Evolutionary conservation across 495 filamentous ascomycete species (phyloP).

Genomic region (Penicillium salamii): DNA sequence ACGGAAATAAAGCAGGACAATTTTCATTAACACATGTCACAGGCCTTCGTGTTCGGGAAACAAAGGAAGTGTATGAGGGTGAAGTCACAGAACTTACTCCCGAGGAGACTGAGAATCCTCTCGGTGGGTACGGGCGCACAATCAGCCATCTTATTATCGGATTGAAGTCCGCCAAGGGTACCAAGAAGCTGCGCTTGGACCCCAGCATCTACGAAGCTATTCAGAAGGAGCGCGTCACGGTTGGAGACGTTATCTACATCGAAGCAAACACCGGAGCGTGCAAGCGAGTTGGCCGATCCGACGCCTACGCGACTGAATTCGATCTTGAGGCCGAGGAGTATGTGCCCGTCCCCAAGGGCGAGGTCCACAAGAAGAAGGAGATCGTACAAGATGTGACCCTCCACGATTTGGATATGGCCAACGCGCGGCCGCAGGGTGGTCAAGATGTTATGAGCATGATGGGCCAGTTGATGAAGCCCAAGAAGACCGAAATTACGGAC

Average conservation of each 20-base stretch:
- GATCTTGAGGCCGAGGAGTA: conserved; percentile 98
- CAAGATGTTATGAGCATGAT: conserved; percentile 99
- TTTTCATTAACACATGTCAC: conserved; percentile 7
- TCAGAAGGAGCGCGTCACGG: conserved; percentile 93
- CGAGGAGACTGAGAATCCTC: conserved; percentile 96
- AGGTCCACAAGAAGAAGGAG: conserved; percentile 99
- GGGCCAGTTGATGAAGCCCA: conserved; percentile 98
- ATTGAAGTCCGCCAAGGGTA: conserved; percentile 85
- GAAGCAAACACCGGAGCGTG: conserved; percentile 97
- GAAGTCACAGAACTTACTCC: conserved; percentile 95
- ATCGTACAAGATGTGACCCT: conserved; percentile 98
- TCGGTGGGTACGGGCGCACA: conserved; percentile 91
- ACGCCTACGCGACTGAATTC: conserved; percentile 96
- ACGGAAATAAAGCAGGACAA: neutral
- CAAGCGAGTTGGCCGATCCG: conserved; percentile 91
- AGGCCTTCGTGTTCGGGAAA: conserved; percentile 90
- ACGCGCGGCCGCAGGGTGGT: conserved; percentile 88
- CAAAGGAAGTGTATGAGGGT: conserved; percentile 96
- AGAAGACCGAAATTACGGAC: conserved; percentile 98
- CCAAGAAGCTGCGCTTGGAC: conserved; percentile 94
- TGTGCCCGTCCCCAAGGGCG: conserved; percentile 95
- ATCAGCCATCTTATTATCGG: conserved; percentile 88
- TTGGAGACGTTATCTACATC: conserved; percentile 97
- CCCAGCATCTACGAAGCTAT: conserved; percentile 98
- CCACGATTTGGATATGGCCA: conserved; percentile 94